Percentiles rank a stretch among this genome's conserved stretches.
These are phyloP conservation scores for Fusarium protoensiforme DNA, from an alignment of 2,329 filamentous ascomycete genomes.

Conservation along the genomic window DNA sequence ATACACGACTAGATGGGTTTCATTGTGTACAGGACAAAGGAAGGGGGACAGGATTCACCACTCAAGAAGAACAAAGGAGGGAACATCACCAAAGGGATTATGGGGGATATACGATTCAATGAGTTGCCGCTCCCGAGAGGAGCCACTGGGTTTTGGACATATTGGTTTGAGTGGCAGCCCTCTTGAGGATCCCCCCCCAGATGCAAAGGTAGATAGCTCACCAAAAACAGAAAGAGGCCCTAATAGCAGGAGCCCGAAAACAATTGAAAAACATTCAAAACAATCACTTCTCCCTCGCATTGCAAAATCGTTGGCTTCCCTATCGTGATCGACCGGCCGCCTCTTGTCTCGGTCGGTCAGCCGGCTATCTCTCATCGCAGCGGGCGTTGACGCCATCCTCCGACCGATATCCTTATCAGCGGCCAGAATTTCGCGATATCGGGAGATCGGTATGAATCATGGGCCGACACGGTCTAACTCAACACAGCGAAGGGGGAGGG, in stretches of 20 bases:
- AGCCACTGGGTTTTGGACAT: slow-evolving; percentile 14
- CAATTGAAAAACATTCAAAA: slow-evolving; percentile 38
- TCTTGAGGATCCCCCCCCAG: slow-evolving; percentile 4
- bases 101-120: slow-evolving; percentile 26
- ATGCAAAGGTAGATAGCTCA: slow-evolving; percentile 38
- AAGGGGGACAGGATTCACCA: slow-evolving; percentile 32
- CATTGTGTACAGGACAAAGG: slow-evolving; percentile 35
- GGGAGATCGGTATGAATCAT: slow-evolving; percentile 32
- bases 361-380: slow-evolving; percentile 18
- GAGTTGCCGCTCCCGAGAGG: slow-evolving; percentile 37
- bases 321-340: slow-evolving; percentile 1
- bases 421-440: slow-evolving; percentile 34
- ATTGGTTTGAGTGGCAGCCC: slow-evolving; percentile 40
- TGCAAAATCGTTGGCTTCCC: not conserved
- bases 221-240: slow-evolving; percentile 21
- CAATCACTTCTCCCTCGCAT: slow-evolving; percentile 7
- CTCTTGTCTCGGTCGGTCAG: slow-evolving; percentile 7
- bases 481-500: slow-evolving; percentile 12
- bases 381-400: slow-evolving; percentile 22
- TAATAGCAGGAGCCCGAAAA: slow-evolving; percentile 12
- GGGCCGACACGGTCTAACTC: slow-evolving; percentile 30
- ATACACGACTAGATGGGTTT: slow-evolving; percentile 22
- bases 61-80: slow-evolving; percentile 32
- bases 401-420: slow-evolving; percentile 33
- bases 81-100: slow-evolving; percentile 24